Conservation (phyloP, 2,329 filamentous ascomycete species). For the Aspergillus nomiae region DNA sequence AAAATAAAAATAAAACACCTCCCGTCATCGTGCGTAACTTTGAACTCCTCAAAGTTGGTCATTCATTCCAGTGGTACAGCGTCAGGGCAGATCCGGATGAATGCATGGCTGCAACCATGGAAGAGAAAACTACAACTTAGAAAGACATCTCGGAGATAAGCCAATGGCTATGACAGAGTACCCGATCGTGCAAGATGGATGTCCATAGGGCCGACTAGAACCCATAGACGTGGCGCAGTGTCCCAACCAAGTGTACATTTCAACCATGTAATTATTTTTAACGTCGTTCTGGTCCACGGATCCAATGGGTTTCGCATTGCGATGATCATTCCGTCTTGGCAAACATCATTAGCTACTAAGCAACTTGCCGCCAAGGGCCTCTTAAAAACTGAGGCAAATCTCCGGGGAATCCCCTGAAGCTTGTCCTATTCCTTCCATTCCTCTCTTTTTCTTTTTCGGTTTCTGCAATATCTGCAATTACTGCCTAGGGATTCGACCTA, state of each 20-base stretch:
- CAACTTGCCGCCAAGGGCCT: conserved; percentile 16
- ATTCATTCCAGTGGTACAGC: background rate
- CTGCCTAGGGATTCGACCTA: background rate
- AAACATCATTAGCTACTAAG: conserved; percentile 12
- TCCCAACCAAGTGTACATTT: background rate
- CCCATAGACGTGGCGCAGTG: background rate
- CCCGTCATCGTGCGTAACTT: too few relatives aligned
- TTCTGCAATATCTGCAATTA: background rate
- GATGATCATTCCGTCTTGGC: conserved; percentile 19
- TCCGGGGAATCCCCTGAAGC: conserved; percentile 16
- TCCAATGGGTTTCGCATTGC: background rate
- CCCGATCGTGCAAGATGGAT: background rate
- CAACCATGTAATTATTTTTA: background rate
- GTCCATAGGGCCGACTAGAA: background rate
- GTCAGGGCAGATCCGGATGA: background rate
- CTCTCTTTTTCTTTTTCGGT: background rate
- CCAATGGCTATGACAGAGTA: background rate
- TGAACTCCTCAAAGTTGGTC: background rate
- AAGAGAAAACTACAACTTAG: background rate
- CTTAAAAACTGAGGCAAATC: conserved; percentile 13
- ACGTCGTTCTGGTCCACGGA: conserved; percentile 5
- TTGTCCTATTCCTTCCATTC: conserved; percentile 16
- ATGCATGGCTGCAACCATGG: background rate
- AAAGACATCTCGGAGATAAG: background rate
- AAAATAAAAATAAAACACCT: too few relatives aligned